These are phyloP conservation scores for Plantago coronopus DNA, from an alignment of 305 asterid species.

Conservation along the genomic window DNA sequence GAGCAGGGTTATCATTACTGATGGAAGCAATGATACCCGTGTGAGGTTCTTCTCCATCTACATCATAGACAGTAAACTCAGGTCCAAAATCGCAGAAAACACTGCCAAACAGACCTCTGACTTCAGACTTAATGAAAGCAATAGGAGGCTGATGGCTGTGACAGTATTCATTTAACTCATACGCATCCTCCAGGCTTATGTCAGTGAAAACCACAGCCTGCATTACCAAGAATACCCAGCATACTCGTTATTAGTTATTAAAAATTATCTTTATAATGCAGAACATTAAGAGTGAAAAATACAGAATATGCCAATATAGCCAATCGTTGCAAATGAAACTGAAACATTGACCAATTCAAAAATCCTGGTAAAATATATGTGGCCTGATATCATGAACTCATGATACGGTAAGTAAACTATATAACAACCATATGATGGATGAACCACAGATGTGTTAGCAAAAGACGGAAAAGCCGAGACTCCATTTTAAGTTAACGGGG, in stretches of 20 bases:
- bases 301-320: no score
- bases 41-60: conserved; percentile 94
- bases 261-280: neutral
- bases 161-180: conserved; percentile 76
- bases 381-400: no score
- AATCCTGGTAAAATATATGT: no score
- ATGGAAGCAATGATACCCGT: conserved; percentile 88
- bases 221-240: conserved; percentile 16
- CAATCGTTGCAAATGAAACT: no score
- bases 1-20: conserved; percentile 82
- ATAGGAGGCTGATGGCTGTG: conserved; percentile 88
- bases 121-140: conserved; percentile 86
- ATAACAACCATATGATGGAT: no score
- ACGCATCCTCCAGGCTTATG: conserved; percentile 50
- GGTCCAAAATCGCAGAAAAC: conserved; percentile 93
- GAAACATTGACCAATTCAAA: no score
- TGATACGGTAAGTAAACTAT: no score
- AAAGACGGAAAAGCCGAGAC: no score
- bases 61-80: conserved; percentile 76
- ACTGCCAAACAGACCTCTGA: conserved; percentile 86
- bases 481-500: no score
- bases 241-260: conserved; percentile 8
- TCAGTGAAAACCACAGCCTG: conserved; percentile 94
- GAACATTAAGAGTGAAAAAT: no score
- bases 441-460: no score